These are phyloP conservation scores for Pleurotus platypus DNA, from an alignment of 768 basidiomycete species.

Conservation along the genomic window DNA sequence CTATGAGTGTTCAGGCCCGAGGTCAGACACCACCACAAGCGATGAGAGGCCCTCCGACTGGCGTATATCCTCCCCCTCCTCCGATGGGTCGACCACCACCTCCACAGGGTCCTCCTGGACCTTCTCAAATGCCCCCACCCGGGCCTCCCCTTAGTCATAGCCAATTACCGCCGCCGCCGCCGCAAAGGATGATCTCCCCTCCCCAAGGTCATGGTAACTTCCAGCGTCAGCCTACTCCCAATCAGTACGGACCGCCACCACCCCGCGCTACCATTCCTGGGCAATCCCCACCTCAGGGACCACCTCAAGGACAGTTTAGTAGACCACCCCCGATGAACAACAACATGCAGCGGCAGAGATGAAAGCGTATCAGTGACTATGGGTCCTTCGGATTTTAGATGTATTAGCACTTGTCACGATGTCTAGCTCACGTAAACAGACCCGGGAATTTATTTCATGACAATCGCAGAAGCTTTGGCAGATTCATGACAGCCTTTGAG, in stretches of 20 bases:
- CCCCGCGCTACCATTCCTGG: constrained; percentile 35
- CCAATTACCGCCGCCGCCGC: constrained; percentile 22
- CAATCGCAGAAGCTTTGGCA: too few species aligned
- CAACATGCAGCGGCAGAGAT: too few species aligned
- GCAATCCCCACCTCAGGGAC: constrained; percentile 39
- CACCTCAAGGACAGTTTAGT: constrained; percentile 13
- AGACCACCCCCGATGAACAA: too few species aligned
- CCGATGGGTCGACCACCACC: constrained; percentile 23
- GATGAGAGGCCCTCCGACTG: constrained; percentile 24
- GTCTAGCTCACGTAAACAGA: too few species aligned
- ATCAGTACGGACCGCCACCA: constrained; percentile 48
- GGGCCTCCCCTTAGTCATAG: too few species aligned
- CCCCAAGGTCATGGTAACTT: constrained; percentile 25
- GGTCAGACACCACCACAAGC: constrained; percentile 39
- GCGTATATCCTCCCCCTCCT: constrained; percentile 2
- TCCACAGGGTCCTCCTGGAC: constrained; percentile 18
- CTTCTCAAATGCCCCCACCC: neutral
- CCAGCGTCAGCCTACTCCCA: constrained; percentile 40
- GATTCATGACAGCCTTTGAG: too few species aligned
- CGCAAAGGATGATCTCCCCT: constrained; percentile 46
- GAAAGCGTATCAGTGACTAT: neutral
- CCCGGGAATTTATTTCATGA: too few species aligned
- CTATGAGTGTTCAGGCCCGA: constrained; percentile 45
- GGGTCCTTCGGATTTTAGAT: too few species aligned
- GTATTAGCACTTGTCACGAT: too few species aligned